Evolutionary conservation across 2,329 filamentous ascomycete species (phyloP), one percentile per base, ranked within the genome.

Genomic region (Aspergillus sp.): DNA sequence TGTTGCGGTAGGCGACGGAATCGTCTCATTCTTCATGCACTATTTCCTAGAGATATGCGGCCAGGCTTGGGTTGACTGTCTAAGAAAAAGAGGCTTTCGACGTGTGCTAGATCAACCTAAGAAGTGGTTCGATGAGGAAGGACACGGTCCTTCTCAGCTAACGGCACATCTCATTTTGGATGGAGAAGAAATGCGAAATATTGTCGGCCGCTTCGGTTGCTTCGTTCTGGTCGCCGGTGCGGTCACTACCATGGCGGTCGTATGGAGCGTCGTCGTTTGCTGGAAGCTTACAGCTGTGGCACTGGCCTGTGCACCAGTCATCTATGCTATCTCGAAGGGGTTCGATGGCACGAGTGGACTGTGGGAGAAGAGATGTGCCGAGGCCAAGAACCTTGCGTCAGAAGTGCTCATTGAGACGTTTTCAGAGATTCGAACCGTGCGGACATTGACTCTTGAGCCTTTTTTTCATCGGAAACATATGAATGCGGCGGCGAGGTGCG

Each of bases 221-320:
- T 85, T 90, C 55, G 74, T 89, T 0, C 80, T 93, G 14, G 85
- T 89, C 10, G 87, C 90, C 3, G 70, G 81, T 0, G 75, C 86
- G 54, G 93, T 96, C 82, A 81, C 90, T 18, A 58, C 77, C 0
- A 83, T 89, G n/a, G 87, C 91, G 0, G 68, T 95, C 6, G 69
- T 84, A 2, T 97, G 92, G 93, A 87, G 91, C 4, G 73, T 96
- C 16, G 72, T 81, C 0, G 84, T 90, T 31, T 88, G 87, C 49
- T 96, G 92, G 92, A 89, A 89, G 69, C 79, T 97, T 31, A 91
- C 91, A 0, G 79, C 96, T 0, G 89, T 96, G 14, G 85, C 89
- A 1, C 78, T 97, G 6, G 82, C 86, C 0, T 86, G 86, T 50
- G 80, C 84, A 0, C 91, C 92, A 0, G 76, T 90, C 12, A 82